These are phyloP conservation scores for Fomitopsis pulvina DNA, from an alignment of 768 basidiomycete species.

Conservation along the genomic window DNA sequence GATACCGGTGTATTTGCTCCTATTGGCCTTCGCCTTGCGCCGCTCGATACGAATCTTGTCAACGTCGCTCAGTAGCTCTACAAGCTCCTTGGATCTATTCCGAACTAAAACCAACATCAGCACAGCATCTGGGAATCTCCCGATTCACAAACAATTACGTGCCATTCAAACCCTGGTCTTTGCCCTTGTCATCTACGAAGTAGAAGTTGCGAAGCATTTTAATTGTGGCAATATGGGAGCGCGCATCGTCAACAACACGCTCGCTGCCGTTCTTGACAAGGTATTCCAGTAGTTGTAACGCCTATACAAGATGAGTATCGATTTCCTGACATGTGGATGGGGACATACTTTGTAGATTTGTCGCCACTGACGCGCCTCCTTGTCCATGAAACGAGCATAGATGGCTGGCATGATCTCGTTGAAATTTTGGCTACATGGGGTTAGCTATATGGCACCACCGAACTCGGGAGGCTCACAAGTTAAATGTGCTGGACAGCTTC, in stretches of 20 bases:
- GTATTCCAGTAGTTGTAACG: conserved; percentile 91
- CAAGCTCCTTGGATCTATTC: conserved; percentile 88
- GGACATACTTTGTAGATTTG: conserved; percentile 90
- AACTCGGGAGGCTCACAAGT: conserved; percentile 59
- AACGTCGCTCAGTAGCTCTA: conserved; percentile 86
- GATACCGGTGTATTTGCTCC: conserved; percentile 81
- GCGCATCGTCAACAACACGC: conserved; percentile 94
- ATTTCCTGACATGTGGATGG: neutral
- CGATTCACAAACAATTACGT: conserved; percentile 14
- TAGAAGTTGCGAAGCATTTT: conserved; percentile 99
- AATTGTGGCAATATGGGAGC: conserved; percentile 89
- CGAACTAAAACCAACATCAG: conserved; percentile 59
- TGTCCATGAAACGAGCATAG: conserved; percentile 94
- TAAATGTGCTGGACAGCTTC: conserved; percentile 75
- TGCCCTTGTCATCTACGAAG: conserved; percentile 97
- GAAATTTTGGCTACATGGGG: conserved; percentile 74
- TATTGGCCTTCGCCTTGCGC: conserved; percentile 87
- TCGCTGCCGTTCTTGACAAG: conserved; percentile 96
- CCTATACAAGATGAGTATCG: conserved; percentile 35
- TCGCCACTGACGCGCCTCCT: conserved; percentile 96
- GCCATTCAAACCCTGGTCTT: conserved; percentile 98
- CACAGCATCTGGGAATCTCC: neutral
- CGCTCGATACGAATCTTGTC: conserved; percentile 87
- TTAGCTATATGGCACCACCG: neutral
- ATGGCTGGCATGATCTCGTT: conserved; percentile 99